Conservation (phyloP, 2,329 filamentous ascomycete genomes). For the Claviceps maximensis region DNA sequence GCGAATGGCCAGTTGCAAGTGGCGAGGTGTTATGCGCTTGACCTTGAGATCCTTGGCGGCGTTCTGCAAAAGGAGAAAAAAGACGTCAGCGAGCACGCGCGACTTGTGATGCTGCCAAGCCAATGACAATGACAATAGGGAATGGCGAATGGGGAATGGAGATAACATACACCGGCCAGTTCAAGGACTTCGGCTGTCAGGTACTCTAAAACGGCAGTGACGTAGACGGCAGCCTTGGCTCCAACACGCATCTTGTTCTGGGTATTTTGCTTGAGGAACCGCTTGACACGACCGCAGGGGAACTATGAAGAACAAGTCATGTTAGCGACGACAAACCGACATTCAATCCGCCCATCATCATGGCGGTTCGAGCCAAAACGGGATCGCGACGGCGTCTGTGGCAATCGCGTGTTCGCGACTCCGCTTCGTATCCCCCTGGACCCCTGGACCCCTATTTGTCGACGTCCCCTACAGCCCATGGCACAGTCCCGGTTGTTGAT, state of each 20-base stretch:
- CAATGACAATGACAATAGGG: not conserved
- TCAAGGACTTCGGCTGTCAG: constrained; percentile 96
- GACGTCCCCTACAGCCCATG: too few species aligned
- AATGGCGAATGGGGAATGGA: not conserved
- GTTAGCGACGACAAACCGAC: not conserved
- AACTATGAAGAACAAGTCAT: constrained; percentile 46
- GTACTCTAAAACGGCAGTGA: constrained; percentile 96
- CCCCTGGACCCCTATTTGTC: not conserved
- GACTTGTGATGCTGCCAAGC: not conserved
- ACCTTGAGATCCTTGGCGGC: constrained; percentile 99
- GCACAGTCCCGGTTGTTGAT: not conserved
- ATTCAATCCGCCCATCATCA: not conserved
- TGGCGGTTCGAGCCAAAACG: not conserved
- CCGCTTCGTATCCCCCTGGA: not conserved
- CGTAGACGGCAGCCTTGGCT: constrained; percentile 95
- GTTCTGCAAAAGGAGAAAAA: constrained; percentile 40
- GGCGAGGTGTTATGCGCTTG: constrained; percentile 97
- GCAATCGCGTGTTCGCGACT: not conserved
- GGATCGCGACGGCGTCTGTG: not conserved
- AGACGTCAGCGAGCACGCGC: not conserved
- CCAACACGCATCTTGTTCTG: constrained; percentile 99
- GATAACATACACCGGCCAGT: constrained; percentile 62
- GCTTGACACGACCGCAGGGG: constrained; percentile 98
- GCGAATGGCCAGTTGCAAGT: constrained; percentile 93
- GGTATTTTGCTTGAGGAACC: constrained; percentile 97